These are phyloP conservation scores for Phanerodontia chrysosporium DNA, from an alignment of 768 basidiomycete species.

Conservation along the genomic window DNA sequence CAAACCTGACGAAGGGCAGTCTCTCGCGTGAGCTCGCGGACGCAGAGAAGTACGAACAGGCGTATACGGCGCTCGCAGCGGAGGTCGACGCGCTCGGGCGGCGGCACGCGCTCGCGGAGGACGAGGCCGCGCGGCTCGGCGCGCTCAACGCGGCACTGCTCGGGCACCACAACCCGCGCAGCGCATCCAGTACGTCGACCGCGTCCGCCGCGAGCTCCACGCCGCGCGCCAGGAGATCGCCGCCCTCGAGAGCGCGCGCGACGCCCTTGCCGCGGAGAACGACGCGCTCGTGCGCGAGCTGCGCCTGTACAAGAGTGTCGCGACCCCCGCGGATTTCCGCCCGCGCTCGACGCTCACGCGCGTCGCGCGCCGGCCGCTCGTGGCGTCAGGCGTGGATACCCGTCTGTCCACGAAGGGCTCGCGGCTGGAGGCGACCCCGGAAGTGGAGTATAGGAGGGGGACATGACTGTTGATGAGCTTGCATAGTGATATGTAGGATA, in stretches of 20 bases:
- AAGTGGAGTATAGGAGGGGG: slow-evolving; percentile 13
- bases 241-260: slow-evolving; percentile 31
- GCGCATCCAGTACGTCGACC: slow-evolving; percentile 82
- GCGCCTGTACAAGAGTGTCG: slow-evolving; percentile 32
- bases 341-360: slow-evolving; percentile 31
- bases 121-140: slow-evolving; percentile 73
- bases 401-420: background rate
- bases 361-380: slow-evolving; percentile 27
- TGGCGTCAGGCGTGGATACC: slow-evolving; percentile 17
- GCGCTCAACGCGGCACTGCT: slow-evolving; percentile 81
- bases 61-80: slow-evolving; percentile 61
- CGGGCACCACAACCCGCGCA: slow-evolving; percentile 80
- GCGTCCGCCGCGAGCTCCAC: slow-evolving; percentile 74
- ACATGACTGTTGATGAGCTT: slow-evolving; percentile 31
- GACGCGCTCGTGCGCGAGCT: slow-evolving; percentile 31
- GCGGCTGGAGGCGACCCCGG: slow-evolving; percentile 10
- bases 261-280: slow-evolving; percentile 24
- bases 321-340: slow-evolving; percentile 23
- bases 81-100: slow-evolving; percentile 62
- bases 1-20: slow-evolving; percentile 21
- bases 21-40: slow-evolving; percentile 50
- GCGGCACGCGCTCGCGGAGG: slow-evolving; percentile 74
- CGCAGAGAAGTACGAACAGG: slow-evolving; percentile 62
- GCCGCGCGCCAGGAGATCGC: slow-evolving; percentile 81
- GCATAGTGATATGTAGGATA: slow-evolving; percentile 12